A percentile compares a stretch with the other conserved stretches of the same genome.
Evolutionary conservation across 2,329 filamentous ascomycete genomes (phyloP).

Genomic region (Talaromyces sp.): DNA sequence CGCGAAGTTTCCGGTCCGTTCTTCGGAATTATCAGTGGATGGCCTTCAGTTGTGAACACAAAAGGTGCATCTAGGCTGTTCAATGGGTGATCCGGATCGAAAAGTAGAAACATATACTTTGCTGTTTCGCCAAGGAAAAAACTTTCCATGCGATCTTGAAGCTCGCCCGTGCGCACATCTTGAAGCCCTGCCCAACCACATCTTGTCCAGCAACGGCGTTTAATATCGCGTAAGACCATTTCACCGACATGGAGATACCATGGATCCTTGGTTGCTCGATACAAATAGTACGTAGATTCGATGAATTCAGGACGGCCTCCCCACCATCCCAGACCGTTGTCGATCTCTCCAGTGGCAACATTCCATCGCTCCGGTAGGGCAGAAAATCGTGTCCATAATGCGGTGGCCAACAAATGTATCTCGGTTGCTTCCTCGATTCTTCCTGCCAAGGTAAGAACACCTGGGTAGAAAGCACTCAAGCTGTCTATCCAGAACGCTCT

Average conservation of each 20-base stretch:
- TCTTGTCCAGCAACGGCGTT: conserved; percentile 79
- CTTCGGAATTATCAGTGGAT: conserved; percentile 80
- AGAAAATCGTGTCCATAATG: conserved; percentile 92
- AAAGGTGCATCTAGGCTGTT: conserved; percentile 83
- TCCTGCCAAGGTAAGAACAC: conserved; percentile 78
- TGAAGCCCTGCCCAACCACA: conserved; percentile 94
- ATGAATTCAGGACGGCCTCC: conserved; percentile 93
- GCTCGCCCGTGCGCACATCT: conserved; percentile 77
- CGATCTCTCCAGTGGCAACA: conserved; percentile 75
- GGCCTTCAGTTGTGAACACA: conserved; percentile 95
- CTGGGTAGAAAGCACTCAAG: conserved; percentile 91
- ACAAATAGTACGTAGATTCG: conserved; percentile 95
- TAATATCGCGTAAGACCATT: conserved; percentile 89
- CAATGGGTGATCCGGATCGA: conserved; percentile 79
- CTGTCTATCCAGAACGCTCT: conserved; percentile 96
- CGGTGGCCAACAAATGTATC: conserved; percentile 85
- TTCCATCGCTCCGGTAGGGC: conserved; percentile 95
- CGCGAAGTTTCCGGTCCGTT: conserved; percentile 29
- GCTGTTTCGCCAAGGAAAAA: conserved; percentile 97
- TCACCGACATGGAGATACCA: conserved; percentile 97
- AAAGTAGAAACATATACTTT: conserved; percentile 92
- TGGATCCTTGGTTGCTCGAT: conserved; percentile 85
- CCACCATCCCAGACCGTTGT: conserved; percentile 90
- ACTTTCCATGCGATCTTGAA: conserved; percentile 95
- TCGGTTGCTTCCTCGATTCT: conserved; percentile 88